Conservation (phyloP, 2,329 filamentous ascomycete species). For the Ilyonectria mors-panacis region DNA sequence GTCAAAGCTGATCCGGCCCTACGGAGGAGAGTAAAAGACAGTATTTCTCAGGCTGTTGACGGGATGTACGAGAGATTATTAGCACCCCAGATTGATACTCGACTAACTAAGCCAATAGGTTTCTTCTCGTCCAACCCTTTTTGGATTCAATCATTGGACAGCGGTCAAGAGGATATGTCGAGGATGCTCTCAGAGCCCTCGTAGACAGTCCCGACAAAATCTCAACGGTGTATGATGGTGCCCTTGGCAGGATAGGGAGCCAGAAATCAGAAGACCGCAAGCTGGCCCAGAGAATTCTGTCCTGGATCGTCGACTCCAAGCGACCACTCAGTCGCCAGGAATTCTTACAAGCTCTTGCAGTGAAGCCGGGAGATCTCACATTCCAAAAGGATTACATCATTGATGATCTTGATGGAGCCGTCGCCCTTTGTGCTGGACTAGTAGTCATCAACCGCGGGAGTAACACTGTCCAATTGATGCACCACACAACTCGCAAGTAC, state of each 20-base stretch:
- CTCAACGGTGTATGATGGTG: neutral
- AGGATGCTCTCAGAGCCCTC: neutral
- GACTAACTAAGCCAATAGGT: neutral
- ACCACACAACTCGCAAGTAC: neutral
- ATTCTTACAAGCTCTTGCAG: neutral
- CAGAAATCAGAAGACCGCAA: neutral
- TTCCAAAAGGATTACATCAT: neutral
- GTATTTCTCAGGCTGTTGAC: neutral
- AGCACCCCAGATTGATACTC: too few relatives aligned
- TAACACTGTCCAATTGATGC: neutral
- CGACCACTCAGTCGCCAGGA: neutral
- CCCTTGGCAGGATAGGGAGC: neutral
- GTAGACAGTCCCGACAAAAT: neutral
- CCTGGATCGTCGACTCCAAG: neutral
- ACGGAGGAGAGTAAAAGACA: neutral
- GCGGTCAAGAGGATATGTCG: neutral
- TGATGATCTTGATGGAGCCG: neutral
- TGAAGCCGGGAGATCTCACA: neutral
- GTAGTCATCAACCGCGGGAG: neutral
- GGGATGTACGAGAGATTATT: neutral
- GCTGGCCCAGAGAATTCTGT: neutral
- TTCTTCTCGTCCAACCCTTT: neutral
- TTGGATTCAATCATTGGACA: neutral
- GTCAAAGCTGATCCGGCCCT: neutral
- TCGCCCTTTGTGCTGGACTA: neutral